Base-by-base conservation (phyloP, 2,329 filamentous ascomycete genomes). In the Emmonsiellopsis sp. region DNA sequence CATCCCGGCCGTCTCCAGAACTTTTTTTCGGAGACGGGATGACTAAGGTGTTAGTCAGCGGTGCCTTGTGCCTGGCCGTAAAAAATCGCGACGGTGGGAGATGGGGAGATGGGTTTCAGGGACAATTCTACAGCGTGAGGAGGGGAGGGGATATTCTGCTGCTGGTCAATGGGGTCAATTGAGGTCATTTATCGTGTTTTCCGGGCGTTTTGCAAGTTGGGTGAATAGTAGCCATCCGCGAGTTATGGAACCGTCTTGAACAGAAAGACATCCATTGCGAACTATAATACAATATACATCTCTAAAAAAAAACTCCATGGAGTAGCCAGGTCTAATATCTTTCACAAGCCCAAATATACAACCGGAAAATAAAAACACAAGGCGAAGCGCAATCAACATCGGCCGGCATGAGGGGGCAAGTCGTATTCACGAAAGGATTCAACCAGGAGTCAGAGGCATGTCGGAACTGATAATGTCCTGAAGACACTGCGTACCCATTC, bases 1-100 rank as follows among this genome's bases (percentile, higher is more conserved):
- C 40, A 26, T 26, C 15, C 5, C 13, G 35, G 34, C 5, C 6
- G n/a, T 48, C 4, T 48, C 16, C 30, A 37, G 46, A 51, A 49
- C 37, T 45, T 51, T 54, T 52, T 54, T 54, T 48, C 35, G 40
- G 38, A 32, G 41, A 44, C 10, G n/a, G 31, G 20, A 38, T 34
- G 40, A 40, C 46, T 41, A 50, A 54, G 10, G 31, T 31, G 38
- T 44, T 37, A 38, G n/a, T 31, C n/a, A 15, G 16, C 31, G 15
- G 3, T 7, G 15, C 5, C 40, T 13, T 6, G 31, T 38, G 38
- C 42, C 37, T 38, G 11, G 15, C 20, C 15, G 16, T 9, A 16
- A 35, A 9, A 15, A 34, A 35, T 38, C 32, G 1, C 26, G 40
- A 37, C 20, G 7, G 16, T 16, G 20, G 38, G 15, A 45, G 26